A percentile compares a stretch with the other conserved stretches of the same genome.
Conservation (phyloP, 2,329 filamentous ascomycete species). For the Microascus cirrosus region DNA sequence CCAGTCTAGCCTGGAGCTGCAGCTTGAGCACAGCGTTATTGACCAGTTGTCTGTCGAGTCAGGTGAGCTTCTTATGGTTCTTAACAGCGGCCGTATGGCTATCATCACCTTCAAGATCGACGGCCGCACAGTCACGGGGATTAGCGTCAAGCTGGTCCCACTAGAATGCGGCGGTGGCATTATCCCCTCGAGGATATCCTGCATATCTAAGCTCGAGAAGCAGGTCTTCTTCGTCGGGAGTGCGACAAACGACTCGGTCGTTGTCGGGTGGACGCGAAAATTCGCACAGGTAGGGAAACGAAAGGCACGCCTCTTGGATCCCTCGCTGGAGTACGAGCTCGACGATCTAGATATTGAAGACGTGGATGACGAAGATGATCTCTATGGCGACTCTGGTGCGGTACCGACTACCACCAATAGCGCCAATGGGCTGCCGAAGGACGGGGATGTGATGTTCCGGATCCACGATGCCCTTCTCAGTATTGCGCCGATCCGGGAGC, state of each 20-base stretch:
- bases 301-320: constrained; percentile 49
- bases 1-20: constrained; percentile 69
- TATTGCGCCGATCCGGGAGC: constrained; percentile 67
- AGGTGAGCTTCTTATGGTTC: constrained; percentile 75
- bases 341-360: constrained; percentile 44
- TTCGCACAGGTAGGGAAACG: constrained; percentile 49
- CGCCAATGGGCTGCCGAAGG: constrained; percentile 28
- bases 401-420: constrained; percentile 16
- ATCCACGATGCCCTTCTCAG: constrained; percentile 68
- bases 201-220: constrained; percentile 56
- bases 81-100: constrained; percentile 63
- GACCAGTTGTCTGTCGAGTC: constrained; percentile 66
- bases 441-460: constrained; percentile 60
- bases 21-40: constrained; percentile 69
- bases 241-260: constrained; percentile 67
- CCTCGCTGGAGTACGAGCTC: constrained; percentile 35
- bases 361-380: constrained; percentile 50
- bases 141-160: constrained; percentile 59
- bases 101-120: constrained; percentile 77
- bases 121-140: constrained; percentile 79
- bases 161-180: constrained; percentile 51
- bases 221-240: constrained; percentile 75
- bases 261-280: constrained; percentile 70
- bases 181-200: constrained; percentile 53
- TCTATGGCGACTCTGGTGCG: constrained; percentile 34